Evolutionary conservation across 345 rosid genomes (phyloP), one percentile per base, ranked within the genome.

Genomic region (Clausena lansium): DNA sequence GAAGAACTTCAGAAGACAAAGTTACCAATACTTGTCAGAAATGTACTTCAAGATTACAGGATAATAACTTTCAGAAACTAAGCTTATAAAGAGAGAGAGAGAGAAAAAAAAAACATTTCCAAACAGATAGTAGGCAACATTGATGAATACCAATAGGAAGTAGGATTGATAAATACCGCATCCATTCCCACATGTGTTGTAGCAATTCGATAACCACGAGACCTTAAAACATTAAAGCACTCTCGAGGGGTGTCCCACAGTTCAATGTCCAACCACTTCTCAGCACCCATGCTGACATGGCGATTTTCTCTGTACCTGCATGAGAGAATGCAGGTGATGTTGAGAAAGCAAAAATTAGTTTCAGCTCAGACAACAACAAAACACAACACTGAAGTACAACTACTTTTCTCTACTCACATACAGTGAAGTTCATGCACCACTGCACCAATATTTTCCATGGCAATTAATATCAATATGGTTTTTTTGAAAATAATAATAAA

Each of bases 211-310:
- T 95, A 93, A 77, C 97, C 96, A 0, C 99, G 97, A 55, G 93
- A 91, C 77, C 85, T 92, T 32, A 95, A 79, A 79, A 81, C 88
- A 63, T 81, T 0, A 70, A 93, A 95, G 83, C 98, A 95, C 25
- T 93, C 94, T 79, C 76, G 81, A 22, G 91, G 83, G 52, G 97
- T 82, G 79, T 92, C 88, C 99, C 99, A 95, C 57, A 93, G 89
- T 87, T 95, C 99, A 83, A 93, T 93, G 74, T 95, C 99, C 77
- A 95, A 83, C 99, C 99, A 95, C 84, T 95, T 95, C 89, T 95
- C 99, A n/a, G 98, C 98, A 60, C 99, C 99, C 98, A 92, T 92
- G 82, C 99, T 92, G 62, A 95, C 96, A 87, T 93, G 94, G 45
- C 98, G 95, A 78, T 95, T 92, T 36, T 92, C 91, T 79, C 85